Percentiles rank a stretch among this genome's conserved stretches.
Conservation (phyloP, 495 filamentous ascomycete species). For the Daldinia concentrica region DNA sequence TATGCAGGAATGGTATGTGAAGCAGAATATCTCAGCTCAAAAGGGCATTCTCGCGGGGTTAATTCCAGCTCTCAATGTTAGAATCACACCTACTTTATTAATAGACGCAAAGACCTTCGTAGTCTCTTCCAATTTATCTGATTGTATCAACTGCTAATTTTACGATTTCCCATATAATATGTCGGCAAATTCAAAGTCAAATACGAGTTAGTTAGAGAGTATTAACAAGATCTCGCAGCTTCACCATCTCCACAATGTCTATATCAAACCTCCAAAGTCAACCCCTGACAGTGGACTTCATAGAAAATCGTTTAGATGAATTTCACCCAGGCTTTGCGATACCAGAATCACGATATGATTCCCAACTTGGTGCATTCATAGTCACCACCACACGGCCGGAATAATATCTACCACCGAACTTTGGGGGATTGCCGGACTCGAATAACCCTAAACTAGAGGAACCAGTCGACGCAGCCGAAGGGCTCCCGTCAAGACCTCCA, state of each 20-base stretch:
- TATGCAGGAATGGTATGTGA: neutral
- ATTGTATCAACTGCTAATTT: too few species aligned
- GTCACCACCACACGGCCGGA: neutral
- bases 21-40: neutral
- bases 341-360: neutral
- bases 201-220: too few species aligned
- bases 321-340: neutral
- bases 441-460: neutral
- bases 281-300: neutral
- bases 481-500: neutral
- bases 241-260: neutral
- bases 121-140: too few species aligned
- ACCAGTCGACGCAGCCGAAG: neutral
- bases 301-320: neutral
- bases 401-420: neutral
- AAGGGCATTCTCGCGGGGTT: neutral
- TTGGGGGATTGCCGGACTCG: neutral
- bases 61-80: too few species aligned
- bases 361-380: neutral
- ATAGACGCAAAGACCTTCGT: too few species aligned
- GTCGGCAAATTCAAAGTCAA: too few species aligned
- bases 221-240: neutral
- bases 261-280: neutral
- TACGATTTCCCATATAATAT: too few species aligned
- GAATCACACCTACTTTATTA: too few species aligned